Evolutionary conservation across 2,329 filamentous ascomycete species (phyloP).

Genomic region (Knufia petricola): DNA sequence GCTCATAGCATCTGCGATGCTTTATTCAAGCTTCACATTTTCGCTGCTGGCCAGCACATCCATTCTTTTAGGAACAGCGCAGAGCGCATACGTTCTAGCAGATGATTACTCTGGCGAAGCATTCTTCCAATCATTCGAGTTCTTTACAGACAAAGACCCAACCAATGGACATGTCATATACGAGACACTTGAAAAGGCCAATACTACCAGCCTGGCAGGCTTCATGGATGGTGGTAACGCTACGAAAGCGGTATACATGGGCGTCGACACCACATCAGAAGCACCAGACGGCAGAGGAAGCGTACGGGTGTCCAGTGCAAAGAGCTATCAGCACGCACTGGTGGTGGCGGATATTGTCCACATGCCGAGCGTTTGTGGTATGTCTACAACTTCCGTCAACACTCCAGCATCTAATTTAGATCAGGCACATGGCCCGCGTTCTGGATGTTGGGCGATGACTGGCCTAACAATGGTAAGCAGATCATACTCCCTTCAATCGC

Average conservation of each 20-base stretch:
- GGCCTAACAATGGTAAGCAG: conserved; percentile 5
- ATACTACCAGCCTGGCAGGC: conserved; percentile 27
- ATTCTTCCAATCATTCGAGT: conserved; percentile 44
- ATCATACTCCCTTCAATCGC: background rate
- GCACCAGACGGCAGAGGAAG: conserved; percentile 33
- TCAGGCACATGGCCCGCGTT: conserved; percentile 38
- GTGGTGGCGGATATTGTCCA: conserved; percentile 41
- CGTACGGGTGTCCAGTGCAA: conserved; percentile 37
- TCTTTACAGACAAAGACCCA: conserved; percentile 39
- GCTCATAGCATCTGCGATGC: background rate
- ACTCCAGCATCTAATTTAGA: background rate
- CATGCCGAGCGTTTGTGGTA: conserved; percentile 41
- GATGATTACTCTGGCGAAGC: conserved; percentile 36
- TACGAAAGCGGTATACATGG: conserved; percentile 31
- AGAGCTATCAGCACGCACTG: conserved; percentile 37
- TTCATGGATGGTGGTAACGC: conserved; percentile 27
- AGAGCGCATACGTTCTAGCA: conserved; percentile 30
- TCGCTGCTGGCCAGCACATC: conserved; percentile 7
- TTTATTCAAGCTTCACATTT: background rate
- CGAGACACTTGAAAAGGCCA: conserved; percentile 32
- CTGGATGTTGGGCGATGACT: conserved; percentile 26
- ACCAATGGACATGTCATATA: conserved; percentile 45
- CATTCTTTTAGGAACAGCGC: conserved; percentile 11
- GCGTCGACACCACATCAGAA: conserved; percentile 32
- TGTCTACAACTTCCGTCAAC: conserved; percentile 9